A percentile compares a stretch with the other conserved stretches of the same genome.
Evolutionary conservation across 2,329 filamentous ascomycete species (phyloP).

Genomic region (Aspergillus fumigatus): DNA sequence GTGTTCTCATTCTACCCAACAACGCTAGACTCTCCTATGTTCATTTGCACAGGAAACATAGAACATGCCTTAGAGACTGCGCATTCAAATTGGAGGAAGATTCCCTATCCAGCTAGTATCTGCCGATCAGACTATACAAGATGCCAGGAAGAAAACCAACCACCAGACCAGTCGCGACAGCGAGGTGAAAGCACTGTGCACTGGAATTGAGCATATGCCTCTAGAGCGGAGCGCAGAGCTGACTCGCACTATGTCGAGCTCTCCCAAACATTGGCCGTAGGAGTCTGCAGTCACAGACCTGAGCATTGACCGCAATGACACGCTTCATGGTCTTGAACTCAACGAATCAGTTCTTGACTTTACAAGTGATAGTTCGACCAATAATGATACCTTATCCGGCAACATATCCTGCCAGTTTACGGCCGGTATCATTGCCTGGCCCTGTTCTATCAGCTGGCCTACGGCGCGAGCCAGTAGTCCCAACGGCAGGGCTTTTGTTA

Average conservation of each 20-base stretch:
- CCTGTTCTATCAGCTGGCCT: constrained; percentile 83
- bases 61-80: neutral
- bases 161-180: constrained; percentile 10
- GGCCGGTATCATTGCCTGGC: constrained; percentile 68
- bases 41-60: neutral
- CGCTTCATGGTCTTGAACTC: constrained; percentile 36
- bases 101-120: constrained; percentile 8
- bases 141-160: constrained; percentile 9
- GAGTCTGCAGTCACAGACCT: constrained; percentile 15
- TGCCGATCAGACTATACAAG: constrained; percentile 10
- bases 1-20: neutral
- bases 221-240: constrained; percentile 23
- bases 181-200: constrained; percentile 14
- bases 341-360: constrained; percentile 52
- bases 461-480: constrained; percentile 54
- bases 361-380: constrained; percentile 47
- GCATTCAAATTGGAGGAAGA: neutral
- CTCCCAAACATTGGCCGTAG: constrained; percentile 17
- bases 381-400: too few relatives aligned
- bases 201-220: constrained; percentile 23
- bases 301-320: constrained; percentile 27
- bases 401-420: constrained; percentile 72
- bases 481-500: constrained; percentile 75
- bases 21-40: neutral
- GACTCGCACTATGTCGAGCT: constrained; percentile 27